phyloP scores from a whole-genome alignment of 805 yeast genomes.

The Kodamaea neixiangensis region DNA sequence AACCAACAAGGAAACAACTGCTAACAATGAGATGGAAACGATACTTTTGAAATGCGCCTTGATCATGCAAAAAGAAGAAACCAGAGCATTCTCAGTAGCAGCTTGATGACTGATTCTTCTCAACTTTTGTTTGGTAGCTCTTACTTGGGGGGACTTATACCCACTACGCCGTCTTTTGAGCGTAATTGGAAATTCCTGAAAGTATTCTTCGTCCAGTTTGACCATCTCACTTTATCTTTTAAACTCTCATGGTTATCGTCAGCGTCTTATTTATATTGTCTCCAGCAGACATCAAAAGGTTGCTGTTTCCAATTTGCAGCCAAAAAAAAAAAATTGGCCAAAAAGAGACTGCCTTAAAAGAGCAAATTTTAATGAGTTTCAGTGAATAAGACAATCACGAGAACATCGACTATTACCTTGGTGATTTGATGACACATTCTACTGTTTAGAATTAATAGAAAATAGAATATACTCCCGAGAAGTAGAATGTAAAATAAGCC shows the following conservation, averaged over 20 bases:
- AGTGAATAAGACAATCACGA: no score
- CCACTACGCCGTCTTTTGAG: slow-evolving; percentile 2
- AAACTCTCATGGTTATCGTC: no score
- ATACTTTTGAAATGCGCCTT: not conserved
- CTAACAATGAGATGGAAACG: not conserved
- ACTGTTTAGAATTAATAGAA: no score
- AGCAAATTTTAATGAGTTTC: no score
- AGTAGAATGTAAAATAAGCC: no score
- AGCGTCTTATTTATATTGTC: not conserved
- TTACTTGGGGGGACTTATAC: not conserved
- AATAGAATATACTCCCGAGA: no score
- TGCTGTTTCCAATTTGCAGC: not conserved
- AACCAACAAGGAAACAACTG: not conserved
- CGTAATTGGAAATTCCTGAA: not conserved
- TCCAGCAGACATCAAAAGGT: not conserved
- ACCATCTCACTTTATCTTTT: no score
- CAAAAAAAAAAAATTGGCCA: not conserved
- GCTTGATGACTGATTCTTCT: not conserved
- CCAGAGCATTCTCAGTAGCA: not conserved
- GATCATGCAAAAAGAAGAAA: not conserved
- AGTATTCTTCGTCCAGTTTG: not conserved
- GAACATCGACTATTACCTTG: no score
- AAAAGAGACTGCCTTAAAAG: no score
- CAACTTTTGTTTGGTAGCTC: not conserved
- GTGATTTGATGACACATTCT: no score